Percentiles rank a stretch among this genome's conserved stretches.
phyloP scores from a whole-genome alignment of 164 flowering plant species.

The Magnolia officinalis region DNA sequence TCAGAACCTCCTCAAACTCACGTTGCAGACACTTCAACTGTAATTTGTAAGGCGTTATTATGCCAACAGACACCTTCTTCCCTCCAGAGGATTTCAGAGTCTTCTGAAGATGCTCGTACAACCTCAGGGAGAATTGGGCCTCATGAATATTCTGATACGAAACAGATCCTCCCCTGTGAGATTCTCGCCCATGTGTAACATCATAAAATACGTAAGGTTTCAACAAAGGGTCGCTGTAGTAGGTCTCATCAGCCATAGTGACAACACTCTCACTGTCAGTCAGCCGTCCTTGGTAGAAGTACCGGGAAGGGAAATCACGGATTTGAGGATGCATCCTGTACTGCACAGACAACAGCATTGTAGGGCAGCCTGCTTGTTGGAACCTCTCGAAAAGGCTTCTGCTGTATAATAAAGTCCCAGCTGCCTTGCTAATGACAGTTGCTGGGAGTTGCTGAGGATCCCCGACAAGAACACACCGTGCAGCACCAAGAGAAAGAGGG shows the following conservation, averaged over 20 bases:
- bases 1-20: slow-evolving; percentile 74
- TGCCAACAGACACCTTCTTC: slow-evolving; percentile 74
- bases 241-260: slow-evolving; percentile 69
- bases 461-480: slow-evolving; percentile 96
- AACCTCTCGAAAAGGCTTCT: slow-evolving; percentile 95
- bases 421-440: slow-evolving; percentile 95
- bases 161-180: slow-evolving; percentile 89
- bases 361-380: slow-evolving; percentile 93
- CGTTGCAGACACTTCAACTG: slow-evolving; percentile 85
- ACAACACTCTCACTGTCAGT: slow-evolving; percentile 81
- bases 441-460: slow-evolving; percentile 99
- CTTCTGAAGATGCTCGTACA: slow-evolving; percentile 90
- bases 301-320: slow-evolving; percentile 89
- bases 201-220: slow-evolving; percentile 86
- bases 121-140: slow-evolving; percentile 74
- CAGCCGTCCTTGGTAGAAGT: slow-evolving; percentile 93
- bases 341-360: slow-evolving; percentile 87
- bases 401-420: slow-evolving; percentile 86
- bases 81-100: slow-evolving; percentile 52
- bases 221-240: slow-evolving; percentile 70
- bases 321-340: slow-evolving; percentile 97
- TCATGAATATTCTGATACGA: slow-evolving; percentile 86
- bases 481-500: slow-evolving; percentile 90
- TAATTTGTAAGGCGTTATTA: slow-evolving; percentile 94
- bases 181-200: slow-evolving; percentile 80